These are phyloP conservation scores for Lactarius deliciosus DNA, from an alignment of 768 basidiomycete species.

Conservation along the genomic window DNA sequence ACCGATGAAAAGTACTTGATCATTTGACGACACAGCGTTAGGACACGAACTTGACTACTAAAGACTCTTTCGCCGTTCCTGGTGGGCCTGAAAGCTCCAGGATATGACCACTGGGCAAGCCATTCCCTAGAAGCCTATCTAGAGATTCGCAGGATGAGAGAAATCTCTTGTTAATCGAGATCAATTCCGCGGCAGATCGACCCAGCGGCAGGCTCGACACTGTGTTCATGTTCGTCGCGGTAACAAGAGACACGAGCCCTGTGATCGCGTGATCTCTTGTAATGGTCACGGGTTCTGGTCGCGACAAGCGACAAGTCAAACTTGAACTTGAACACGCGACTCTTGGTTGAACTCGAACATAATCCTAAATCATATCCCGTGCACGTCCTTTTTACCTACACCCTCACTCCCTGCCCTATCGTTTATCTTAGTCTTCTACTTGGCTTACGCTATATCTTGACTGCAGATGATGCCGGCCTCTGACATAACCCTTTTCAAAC, in stretches of 20 bases:
- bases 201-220: conserved; percentile 36
- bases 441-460: neutral
- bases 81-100: conserved; percentile 79
- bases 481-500: conserved; percentile 21
- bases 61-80: conserved; percentile 60
- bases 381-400: neutral
- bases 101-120: conserved; percentile 58
- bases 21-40: conserved; percentile 47
- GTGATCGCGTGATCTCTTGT: conserved; percentile 13
- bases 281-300: conserved; percentile 18
- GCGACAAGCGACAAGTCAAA: conserved; percentile 9
- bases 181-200: conserved; percentile 55
- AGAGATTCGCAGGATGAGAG: conserved; percentile 49
- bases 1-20: conserved; percentile 69
- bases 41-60: conserved; percentile 51
- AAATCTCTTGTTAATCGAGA: conserved; percentile 36
- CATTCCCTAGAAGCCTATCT: conserved; percentile 62
- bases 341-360: conserved; percentile 8
- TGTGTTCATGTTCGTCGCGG: neutral
- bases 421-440: neutral
- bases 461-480: conserved; percentile 7
- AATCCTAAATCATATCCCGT: neutral
- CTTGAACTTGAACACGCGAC: neutral
- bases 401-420: neutral
- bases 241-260: neutral